Base-by-base conservation (phyloP, 2,329 filamentous ascomycete genomes). In the Coniochaeta pulveracea region DNA sequence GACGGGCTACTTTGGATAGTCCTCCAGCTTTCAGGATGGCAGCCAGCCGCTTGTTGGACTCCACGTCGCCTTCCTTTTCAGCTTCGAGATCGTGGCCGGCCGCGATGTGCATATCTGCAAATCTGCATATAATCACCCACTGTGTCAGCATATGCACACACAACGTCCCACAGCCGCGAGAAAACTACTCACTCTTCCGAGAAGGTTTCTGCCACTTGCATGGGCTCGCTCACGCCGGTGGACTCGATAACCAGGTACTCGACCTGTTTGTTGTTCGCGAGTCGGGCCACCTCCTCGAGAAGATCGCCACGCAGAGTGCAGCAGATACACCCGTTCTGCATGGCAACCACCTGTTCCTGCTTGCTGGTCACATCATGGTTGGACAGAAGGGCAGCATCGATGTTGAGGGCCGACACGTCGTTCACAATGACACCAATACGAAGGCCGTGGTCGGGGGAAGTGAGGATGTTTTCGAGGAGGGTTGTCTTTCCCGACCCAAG, bases 271-370 rank as follows among this genome's bases (percentile, higher is more conserved):
- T 73, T 62, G 46, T 76, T 69, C 0, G 77, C 66, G 2, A 85
- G 60, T 1, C 66, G 66, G 1, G 78, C 77, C 0, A 85, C 65
- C 48, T 85, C 80, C 38, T 80, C 72, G 1, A 85, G 64, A 2
- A 85, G 55, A 36, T 85, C 80, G 1, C 79, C 78, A 4, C 80
- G 72, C 0, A 85, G 61, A 0, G 79, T 85, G 44, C 80, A 85
- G 59, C 80, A 85, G 45, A 85, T 85, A 42, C 80, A 85, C 8
- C 80, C 77, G 40, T 82, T 83, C 45, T 82, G 76, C 35, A 83
- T 63, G 8, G 76, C 69, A 11, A 82, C 72, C 19, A 82, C 62
- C 40, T 80, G 77, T 41, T 80, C 74, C 24, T 76, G 58, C 0
- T 69, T 71, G 41, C 70, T 66, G 3, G 67, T 69, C 22, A 79